Conservation (phyloP, 176 grass and related monocot species). For the Aechmea fasciata region DNA sequence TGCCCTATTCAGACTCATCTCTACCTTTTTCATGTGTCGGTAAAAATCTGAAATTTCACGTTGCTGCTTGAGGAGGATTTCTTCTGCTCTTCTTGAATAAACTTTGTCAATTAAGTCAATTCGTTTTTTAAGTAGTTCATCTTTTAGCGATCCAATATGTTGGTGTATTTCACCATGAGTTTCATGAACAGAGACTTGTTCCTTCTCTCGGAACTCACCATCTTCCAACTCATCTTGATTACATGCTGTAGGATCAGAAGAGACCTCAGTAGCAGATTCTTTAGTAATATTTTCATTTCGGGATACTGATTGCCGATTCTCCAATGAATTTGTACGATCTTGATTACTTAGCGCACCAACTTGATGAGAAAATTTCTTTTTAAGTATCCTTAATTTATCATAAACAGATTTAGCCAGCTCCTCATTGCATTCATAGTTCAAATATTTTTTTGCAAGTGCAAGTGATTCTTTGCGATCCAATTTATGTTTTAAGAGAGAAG, state of each 20-base stretch:
- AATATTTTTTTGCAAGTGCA: conserved; percentile 43
- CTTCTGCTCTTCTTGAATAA: conserved; percentile 42
- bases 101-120: conserved; percentile 56
- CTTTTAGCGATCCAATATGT: conserved; percentile 11
- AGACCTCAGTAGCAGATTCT: conserved; percentile 10
- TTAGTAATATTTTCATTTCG: conserved; percentile 19
- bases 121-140: conserved; percentile 36
- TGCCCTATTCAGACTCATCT: conserved; percentile 26
- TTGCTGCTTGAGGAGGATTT: conserved; percentile 49
- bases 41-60: conserved; percentile 35
- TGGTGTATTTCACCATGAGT: conserved; percentile 16
- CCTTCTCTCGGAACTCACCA: conserved; percentile 25
- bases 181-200: conserved; percentile 18
- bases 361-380: conserved; percentile 52
- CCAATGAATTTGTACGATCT: conserved; percentile 10
- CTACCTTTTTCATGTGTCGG: conserved; percentile 35
- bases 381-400: conserved; percentile 58
- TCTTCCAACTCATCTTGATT: conserved; percentile 23
- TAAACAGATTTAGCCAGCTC: conserved; percentile 42
- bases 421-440: conserved; percentile 65
- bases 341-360: conserved; percentile 23
- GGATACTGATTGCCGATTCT: conserved; percentile 14
- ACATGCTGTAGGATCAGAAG: conserved; percentile 14
- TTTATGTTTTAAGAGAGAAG: conserved; percentile 79
- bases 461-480: conserved; percentile 52